Conservation (phyloP, 1,284 basidiomycete species). For the Neotropicomus parvogracilis region DNA sequence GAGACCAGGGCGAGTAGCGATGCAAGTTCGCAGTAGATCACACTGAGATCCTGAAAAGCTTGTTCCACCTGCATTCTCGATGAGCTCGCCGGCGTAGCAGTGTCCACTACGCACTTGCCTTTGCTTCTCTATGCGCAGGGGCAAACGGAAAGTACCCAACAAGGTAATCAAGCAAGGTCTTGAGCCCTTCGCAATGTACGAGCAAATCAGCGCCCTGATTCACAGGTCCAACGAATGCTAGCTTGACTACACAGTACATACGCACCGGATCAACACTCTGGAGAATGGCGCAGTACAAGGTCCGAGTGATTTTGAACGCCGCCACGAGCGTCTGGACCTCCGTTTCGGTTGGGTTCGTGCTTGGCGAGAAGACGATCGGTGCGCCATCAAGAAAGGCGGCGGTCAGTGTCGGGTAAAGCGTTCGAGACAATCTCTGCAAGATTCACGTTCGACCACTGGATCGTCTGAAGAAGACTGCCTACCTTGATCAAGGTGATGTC, state of each 20-base stretch:
- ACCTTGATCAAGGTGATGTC: constrained; percentile 26
- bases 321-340: constrained; percentile 64
- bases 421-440: constrained; percentile 44
- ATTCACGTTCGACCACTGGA: constrained; percentile 16
- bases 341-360: constrained; percentile 49
- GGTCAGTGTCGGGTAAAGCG: constrained; percentile 71
- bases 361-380: constrained; percentile 73
- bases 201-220: constrained; percentile 25
- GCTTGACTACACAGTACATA: background rate
- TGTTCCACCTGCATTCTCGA: constrained; percentile 47
- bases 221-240: constrained; percentile 2
- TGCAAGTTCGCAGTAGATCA: constrained; percentile 73
- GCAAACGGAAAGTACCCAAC: constrained; percentile 81
- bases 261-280: constrained; percentile 32
- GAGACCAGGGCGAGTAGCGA: constrained; percentile 57
- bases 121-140: constrained; percentile 46
- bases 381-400: constrained; percentile 85
- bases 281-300: constrained; percentile 64
- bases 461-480: constrained; percentile 16
- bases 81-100: constrained; percentile 3
- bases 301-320: constrained; percentile 58
- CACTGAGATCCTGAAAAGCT: constrained; percentile 64
- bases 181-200: constrained; percentile 45
- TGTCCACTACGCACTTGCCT: constrained; percentile 39
- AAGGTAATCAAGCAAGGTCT: constrained; percentile 67